These are phyloP conservation scores for Fusarium brevicatenulatum DNA, from an alignment of 2,329 filamentous ascomycete genomes.

Conservation along the genomic window DNA sequence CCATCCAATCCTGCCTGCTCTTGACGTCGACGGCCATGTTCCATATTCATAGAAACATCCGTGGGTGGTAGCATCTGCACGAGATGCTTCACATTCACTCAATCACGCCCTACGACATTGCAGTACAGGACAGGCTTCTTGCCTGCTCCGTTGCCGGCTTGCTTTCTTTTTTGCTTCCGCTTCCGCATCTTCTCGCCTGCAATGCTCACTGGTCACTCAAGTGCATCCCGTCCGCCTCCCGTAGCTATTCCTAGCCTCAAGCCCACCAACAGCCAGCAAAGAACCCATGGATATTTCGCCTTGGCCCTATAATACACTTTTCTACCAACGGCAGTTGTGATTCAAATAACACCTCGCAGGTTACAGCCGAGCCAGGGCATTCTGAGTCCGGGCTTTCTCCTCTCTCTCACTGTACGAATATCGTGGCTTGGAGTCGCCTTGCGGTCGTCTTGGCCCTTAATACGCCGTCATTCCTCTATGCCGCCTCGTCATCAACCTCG, in stretches of 20 bases:
- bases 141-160: conserved; percentile 24
- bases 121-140: conserved; percentile 19
- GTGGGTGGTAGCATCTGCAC: conserved; percentile 9
- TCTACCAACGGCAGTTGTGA: conserved; percentile 24
- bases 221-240: conserved; percentile 30
- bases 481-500: conserved; percentile 36
- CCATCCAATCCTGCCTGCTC: not conserved
- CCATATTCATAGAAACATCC: conserved; percentile 15
- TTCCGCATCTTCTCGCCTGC: conserved; percentile 13
- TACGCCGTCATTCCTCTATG: conserved; percentile 29
- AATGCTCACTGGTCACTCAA: conserved; percentile 24
- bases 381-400: not conserved
- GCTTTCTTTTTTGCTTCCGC: conserved; percentile 28
- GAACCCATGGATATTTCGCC: conserved; percentile 7
- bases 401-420: conserved; percentile 3
- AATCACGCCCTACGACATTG: conserved; percentile 5
- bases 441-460: conserved; percentile 16
- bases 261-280: conserved; percentile 26
- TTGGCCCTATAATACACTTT: conserved; percentile 24
- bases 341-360: not conserved
- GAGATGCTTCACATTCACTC: conserved; percentile 18
- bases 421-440: conserved; percentile 27
- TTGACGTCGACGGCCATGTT: not conserved
- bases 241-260: conserved; percentile 31
- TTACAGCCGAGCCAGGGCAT: conserved; percentile 3